phyloP scores from a whole-genome alignment of 495 filamentous ascomycete species.

The Xylaria flabelliformis region DNA sequence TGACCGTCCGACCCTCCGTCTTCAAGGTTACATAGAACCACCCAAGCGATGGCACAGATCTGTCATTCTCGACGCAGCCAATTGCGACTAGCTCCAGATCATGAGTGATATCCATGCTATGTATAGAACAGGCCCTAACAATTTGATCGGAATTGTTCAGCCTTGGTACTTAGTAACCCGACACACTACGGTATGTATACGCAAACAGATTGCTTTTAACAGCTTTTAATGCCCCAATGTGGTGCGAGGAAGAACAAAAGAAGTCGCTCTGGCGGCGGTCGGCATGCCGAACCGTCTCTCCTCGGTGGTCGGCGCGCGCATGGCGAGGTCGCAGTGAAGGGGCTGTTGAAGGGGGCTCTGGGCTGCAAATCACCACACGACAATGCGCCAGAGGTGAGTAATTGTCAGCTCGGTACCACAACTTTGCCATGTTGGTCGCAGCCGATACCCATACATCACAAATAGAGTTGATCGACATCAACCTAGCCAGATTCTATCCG shows the following conservation, averaged over 20 bases:
- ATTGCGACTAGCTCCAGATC: background rate
- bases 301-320: slow-evolving; percentile 14
- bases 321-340: background rate
- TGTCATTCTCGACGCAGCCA: slow-evolving; percentile 5
- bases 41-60: background rate
- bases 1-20: slow-evolving; percentile 12
- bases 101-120: background rate
- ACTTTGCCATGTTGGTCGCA: background rate
- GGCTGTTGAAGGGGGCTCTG: background rate
- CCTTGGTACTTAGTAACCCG: background rate
- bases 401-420: slow-evolving; percentile 15
- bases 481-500: background rate
- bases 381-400: background rate
- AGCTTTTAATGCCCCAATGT: background rate
- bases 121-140: background rate
- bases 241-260: background rate
- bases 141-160: background rate
- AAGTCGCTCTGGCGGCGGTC: background rate
- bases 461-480: background rate
- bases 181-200: background rate
- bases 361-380: background rate
- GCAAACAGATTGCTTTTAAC: background rate
- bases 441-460: background rate
- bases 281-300: background rate
- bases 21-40: background rate